These are phyloP conservation scores for Trichoderma erinaceum DNA, from an alignment of 495 filamentous ascomycete genomes.

Conservation along the genomic window DNA sequence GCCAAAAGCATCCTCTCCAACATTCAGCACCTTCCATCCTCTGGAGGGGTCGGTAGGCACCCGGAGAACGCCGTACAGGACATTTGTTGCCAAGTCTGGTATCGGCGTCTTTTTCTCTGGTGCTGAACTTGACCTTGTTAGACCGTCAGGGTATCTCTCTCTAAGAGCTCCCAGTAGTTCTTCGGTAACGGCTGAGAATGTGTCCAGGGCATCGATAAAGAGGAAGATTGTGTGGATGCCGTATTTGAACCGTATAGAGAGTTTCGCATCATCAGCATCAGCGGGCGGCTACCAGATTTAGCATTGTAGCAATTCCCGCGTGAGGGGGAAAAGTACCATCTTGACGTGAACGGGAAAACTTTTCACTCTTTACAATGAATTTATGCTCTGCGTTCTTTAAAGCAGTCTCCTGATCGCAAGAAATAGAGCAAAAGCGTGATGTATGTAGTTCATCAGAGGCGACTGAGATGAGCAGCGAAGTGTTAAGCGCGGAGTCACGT, in stretches of 20 bases:
- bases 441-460: neutral
- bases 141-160: conserved; percentile 45
- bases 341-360: neutral
- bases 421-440: too few species aligned
- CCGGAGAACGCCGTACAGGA: conserved; percentile 37
- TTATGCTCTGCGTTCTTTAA: too few species aligned
- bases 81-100: conserved; percentile 30
- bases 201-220: conserved; percentile 53
- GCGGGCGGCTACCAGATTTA: neutral
- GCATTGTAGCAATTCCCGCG: neutral
- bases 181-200: conserved; percentile 55
- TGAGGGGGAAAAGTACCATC: neutral
- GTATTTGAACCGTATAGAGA: conserved; percentile 73
- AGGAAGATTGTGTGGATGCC: conserved; percentile 73
- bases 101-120: conserved; percentile 26
- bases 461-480: neutral
- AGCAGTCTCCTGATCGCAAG: too few species aligned
- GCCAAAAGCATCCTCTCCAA: conserved; percentile 31
- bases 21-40: conserved; percentile 37
- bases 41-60: conserved; percentile 26
- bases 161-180: conserved; percentile 53
- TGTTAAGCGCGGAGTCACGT: neutral
- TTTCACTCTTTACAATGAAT: too few species aligned
- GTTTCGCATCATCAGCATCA: conserved; percentile 32
- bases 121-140: conserved; percentile 21